phyloP scores from a whole-genome alignment of 108 stramenopile genomes.

The Schizochytrium sp. region DNA sequence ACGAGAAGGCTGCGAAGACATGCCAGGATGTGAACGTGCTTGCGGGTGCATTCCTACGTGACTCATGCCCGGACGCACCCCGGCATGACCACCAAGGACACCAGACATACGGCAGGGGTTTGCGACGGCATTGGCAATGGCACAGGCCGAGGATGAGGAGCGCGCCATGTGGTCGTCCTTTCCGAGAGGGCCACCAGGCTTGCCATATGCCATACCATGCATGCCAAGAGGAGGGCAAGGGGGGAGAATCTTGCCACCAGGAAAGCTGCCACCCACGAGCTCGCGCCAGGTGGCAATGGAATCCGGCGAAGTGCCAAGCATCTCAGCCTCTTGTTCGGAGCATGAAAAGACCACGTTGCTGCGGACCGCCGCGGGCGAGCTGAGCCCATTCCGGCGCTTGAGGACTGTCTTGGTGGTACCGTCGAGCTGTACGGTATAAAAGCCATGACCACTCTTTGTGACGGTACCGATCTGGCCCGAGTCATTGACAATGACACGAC shows the following conservation, averaged over 20 bases:
- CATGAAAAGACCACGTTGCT: neutral
- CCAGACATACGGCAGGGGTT: neutral
- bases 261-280: neutral
- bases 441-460: neutral
- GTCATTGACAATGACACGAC: neutral
- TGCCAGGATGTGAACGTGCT: neutral
- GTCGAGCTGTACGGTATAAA: neutral
- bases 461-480: conserved; percentile 6
- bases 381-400: neutral
- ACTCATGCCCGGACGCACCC: neutral
- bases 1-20: too few relatives aligned
- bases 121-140: neutral
- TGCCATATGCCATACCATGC: neutral
- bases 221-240: neutral
- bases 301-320: neutral
- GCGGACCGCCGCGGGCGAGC: neutral
- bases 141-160: neutral
- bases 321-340: neutral
- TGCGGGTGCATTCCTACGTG: neutral
- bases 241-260: neutral
- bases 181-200: neutral
- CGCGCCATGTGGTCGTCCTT: neutral
- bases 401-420: conserved; percentile 5
- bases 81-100: neutral
- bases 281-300: neutral